These are phyloP conservation scores for Bondarzewia mesenterica DNA, from an alignment of 1,284 basidiomycete genomes.

Conservation along the genomic window DNA sequence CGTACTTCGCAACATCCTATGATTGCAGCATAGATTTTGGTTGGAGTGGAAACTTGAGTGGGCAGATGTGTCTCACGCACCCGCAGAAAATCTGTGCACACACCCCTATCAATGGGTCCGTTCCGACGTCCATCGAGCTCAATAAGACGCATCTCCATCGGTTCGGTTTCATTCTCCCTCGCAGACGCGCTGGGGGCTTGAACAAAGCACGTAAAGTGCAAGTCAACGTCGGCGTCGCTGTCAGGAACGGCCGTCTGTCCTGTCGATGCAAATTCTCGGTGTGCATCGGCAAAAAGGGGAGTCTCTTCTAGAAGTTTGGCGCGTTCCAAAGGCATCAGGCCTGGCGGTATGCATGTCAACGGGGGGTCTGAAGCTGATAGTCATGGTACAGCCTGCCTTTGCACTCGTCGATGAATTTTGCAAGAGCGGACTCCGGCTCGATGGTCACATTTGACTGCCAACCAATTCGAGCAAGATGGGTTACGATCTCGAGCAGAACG, in stretches of 20 bases:
- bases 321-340: conserved; percentile 61
- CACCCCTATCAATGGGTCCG: conserved; percentile 76
- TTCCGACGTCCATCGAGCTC: conserved; percentile 76
- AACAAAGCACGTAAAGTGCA: conserved; percentile 85
- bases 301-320: conserved; percentile 71
- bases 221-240: conserved; percentile 54
- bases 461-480: background rate
- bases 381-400: conserved; percentile 31
- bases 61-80: conserved; percentile 27
- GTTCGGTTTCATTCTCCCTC: conserved; percentile 15
- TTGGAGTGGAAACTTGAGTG: background rate
- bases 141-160: conserved; percentile 40
- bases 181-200: conserved; percentile 42
- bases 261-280: conserved; percentile 55
- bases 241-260: conserved; percentile 59
- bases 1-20: conserved; percentile 63
- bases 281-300: conserved; percentile 68
- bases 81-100: conserved; percentile 49
- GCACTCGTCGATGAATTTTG: conserved; percentile 57
- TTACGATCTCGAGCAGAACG: background rate
- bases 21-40: background rate
- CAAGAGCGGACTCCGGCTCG: conserved; percentile 45
- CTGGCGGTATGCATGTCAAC: conserved; percentile 26
- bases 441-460: conserved; percentile 50
- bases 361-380: conserved; percentile 10